Conservation (phyloP, 306 rosid genomes). For the Gleditsia sinensis region DNA sequence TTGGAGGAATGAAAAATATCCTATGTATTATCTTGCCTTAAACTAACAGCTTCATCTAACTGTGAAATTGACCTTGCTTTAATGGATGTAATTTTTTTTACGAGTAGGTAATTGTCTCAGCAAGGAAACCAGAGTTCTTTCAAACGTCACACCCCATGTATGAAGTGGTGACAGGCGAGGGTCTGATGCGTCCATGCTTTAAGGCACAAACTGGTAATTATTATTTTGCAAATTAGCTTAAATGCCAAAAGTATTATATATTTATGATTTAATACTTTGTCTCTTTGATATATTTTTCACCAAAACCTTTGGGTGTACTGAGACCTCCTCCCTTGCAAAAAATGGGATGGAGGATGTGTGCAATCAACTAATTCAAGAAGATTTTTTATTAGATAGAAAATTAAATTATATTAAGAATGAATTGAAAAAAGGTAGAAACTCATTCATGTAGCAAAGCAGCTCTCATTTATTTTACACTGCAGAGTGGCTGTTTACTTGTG, state of each 20-base stretch:
- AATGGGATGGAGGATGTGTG: slow-evolving; percentile 1
- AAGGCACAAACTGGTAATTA: slow-evolving; percentile 79
- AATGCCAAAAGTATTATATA: background rate
- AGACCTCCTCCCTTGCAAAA: background rate
- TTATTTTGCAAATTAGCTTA: slow-evolving; percentile 17
- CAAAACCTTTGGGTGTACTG: background rate
- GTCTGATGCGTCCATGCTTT: slow-evolving; percentile 96
- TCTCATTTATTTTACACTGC: too few relatives aligned
- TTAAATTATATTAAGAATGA: too few relatives aligned
- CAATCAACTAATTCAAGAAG: too few relatives aligned
- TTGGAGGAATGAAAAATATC: slow-evolving; percentile 13
- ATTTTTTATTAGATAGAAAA: too few relatives aligned
- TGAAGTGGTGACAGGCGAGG: slow-evolving; percentile 97
- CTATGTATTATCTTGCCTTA: slow-evolving; percentile 3
- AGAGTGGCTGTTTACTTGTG: too few relatives aligned
- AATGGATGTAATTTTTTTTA: slow-evolving; percentile 16
- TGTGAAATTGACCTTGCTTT: slow-evolving; percentile 18
- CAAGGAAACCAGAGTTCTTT: slow-evolving; percentile 98
- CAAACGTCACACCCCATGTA: slow-evolving; percentile 93
- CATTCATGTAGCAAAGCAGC: too few relatives aligned
- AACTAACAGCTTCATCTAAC: slow-evolving; percentile 17
- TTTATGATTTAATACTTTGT: background rate
- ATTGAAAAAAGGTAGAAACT: too few relatives aligned
- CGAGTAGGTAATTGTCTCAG: slow-evolving; percentile 86
- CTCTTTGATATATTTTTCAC: background rate